Base-by-base conservation (phyloP, 2,329 filamentous ascomycete species). In the Arthrobotrys conoides region DNA sequence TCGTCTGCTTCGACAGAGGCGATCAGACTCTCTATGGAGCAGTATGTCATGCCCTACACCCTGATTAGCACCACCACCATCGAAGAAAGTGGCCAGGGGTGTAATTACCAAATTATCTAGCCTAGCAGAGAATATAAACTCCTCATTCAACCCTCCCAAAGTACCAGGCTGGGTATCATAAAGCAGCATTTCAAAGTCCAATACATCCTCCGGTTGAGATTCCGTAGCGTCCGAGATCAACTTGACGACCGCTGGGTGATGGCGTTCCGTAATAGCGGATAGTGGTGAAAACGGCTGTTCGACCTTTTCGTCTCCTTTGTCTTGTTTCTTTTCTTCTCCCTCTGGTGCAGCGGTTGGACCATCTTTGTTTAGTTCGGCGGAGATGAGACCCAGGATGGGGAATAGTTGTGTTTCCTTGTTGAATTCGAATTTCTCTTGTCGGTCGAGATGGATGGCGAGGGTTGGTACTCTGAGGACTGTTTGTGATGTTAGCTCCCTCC, bases 381-480 rank as follows among this genome's bases (percentile, higher is more conserved):
- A 90, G 1, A 93, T 92, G 69, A 99, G 88, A 5, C 96, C 96
- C 22, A 92, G 91, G 83, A 99, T 97, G 4, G 96, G 96, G 83
- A 97, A 96, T 24, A 99, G 87, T 84, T 99, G 95, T 24, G 91
- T 93, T 87, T 99, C 96, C 87, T 97, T 98, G 88, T 98, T 99
- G 83, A 96, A 97, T 71, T 93, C 88, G 83, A 99, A 99, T 80
- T 88, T 93, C 82, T 92, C 88, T 82, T 93, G 90, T 70, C 95
- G 91, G 83, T 97, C 92, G 73, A 99, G 89, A 85, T 99, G 96
- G 81, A 98, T 96, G 38, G 96, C 96, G 80, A 99, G 87, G 2
- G 94, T 97, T 0, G 96, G 96, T 78, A 99, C 95, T 65, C 96
- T 90, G 81, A 98, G 88, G 82, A 99, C 86, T 59, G 1, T 87